Evolutionary conservation across 371 early-diverging fungal species (phyloP).

Genomic region (Mortierella polycephala): DNA sequence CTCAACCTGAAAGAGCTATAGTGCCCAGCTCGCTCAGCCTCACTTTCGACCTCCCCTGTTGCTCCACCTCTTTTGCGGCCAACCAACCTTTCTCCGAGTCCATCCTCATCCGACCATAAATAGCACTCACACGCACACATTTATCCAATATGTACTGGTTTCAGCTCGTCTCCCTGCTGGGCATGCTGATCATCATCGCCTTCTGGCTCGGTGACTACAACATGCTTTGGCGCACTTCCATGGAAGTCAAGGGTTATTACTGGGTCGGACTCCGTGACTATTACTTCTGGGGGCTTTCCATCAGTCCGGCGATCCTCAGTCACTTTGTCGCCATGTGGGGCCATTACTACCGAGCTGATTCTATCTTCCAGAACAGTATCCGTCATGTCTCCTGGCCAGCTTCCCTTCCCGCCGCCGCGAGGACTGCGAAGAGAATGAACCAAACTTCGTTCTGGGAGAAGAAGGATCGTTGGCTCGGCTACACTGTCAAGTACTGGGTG

Average conservation of each 20-base stretch:
- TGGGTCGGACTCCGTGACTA: constrained; percentile 11
- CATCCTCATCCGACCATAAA: neutral
- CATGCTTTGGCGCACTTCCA: constrained; percentile 4
- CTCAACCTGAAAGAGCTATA: neutral
- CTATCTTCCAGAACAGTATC: constrained; percentile 14
- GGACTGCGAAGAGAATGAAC: neutral
- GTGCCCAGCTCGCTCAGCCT: neutral
- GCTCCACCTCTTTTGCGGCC: neutral
- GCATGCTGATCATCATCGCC: constrained; percentile 4
- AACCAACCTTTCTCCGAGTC: neutral
- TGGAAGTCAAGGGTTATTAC: constrained; percentile 1
- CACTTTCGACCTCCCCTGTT: neutral
- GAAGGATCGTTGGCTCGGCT: constrained; percentile 8
- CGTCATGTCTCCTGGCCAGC: constrained; percentile 14
- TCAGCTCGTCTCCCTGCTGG: neutral
- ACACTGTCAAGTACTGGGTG: constrained; percentile 17
- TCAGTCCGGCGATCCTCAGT: constrained; percentile 8
- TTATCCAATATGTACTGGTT: neutral
- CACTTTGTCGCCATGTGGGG: constrained; percentile 26
- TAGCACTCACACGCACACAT: too few relatives aligned
- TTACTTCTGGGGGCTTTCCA: constrained; percentile 13
- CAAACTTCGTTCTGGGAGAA: constrained; percentile 17
- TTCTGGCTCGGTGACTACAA: constrained; percentile 10
- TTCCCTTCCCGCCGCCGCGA: neutral
- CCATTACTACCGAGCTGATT: constrained; percentile 26